Evolutionary conservation across 495 filamentous ascomycete species (phyloP), one percentile per base, ranked within the genome.

Genomic region (Xylaria grammica): DNA sequence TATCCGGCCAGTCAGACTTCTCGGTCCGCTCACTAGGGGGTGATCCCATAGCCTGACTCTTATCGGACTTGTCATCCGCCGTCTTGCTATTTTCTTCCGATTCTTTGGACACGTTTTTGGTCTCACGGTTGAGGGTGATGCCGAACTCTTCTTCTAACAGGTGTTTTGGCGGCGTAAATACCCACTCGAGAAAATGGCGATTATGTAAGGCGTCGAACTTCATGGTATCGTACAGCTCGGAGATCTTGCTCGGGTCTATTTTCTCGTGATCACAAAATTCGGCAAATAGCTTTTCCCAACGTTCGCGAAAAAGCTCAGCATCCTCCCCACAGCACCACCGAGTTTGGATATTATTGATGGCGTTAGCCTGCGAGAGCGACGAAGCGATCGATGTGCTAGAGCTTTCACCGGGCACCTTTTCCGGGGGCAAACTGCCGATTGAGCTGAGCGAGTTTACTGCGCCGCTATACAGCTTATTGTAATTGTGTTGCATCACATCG

Each of bases 131-230:
- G 44, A 73, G 75, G 22, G 69, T 74, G 17, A 77, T 75, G 4
- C 79, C 79, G 60, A 82, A 80, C 48, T 89, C 86, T 50, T 92
- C 89, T 46, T 87, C 87, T 53, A 88, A 80, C 80, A 90, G 85
- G 67, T 74, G 86, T 73, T 77, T 84, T 71, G 85, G 84, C 2
- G 95, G 96, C 64, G 92, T 96, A 71, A 99, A 98, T 2, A 97
- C 91, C 89, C 94, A 97, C 76, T 99, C 96, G n/a, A 99, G 79
- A 64, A 97, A 98, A 63, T 91, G 91, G 4, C 96, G 87, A 74
- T 99, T 99, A 74, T 99, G 95, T 26, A 99, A 84, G 2, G 96
- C 95, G 70, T 99, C 95, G 68, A 97, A 99, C 74, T 99, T 99
- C 94, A 98, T 97, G 30, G 93, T 97, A 75, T 99, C 95, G 72